Evolutionary conservation across 495 filamentous ascomycete genomes (phyloP).

Genomic region (Sordaria brevicollis): DNA sequence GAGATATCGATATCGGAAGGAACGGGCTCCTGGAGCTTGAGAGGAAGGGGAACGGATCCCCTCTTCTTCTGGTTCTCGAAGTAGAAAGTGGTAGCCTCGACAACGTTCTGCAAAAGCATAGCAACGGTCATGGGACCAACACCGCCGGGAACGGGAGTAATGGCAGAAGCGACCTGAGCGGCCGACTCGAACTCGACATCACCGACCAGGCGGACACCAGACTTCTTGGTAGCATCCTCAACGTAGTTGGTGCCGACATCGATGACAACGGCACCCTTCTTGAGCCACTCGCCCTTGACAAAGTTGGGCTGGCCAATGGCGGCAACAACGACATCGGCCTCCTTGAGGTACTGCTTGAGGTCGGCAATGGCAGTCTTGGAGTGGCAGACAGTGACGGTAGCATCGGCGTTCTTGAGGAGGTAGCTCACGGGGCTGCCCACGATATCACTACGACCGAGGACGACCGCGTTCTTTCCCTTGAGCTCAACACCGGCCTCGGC

Average conservation of each 20-base stretch:
- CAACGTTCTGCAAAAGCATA: constrained; percentile 91
- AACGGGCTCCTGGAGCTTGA: constrained; percentile 65
- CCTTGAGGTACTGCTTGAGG: constrained; percentile 62
- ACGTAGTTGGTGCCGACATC: constrained; percentile 98
- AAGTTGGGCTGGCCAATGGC: constrained; percentile 84
- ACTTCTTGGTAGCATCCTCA: constrained; percentile 87
- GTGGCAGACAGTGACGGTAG: constrained; percentile 94
- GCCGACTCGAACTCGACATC: constrained; percentile 91
- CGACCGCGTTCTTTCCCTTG: constrained; percentile 85
- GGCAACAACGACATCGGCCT: constrained; percentile 80
- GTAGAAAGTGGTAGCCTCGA: constrained; percentile 67
- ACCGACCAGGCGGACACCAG: constrained; percentile 84
- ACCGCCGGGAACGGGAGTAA: constrained; percentile 93
- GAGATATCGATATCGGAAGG: constrained; percentile 94
- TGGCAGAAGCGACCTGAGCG: constrained; percentile 78
- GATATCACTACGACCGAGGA: constrained; percentile 91
- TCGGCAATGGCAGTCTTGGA: constrained; percentile 67
- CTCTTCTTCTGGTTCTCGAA: constrained; percentile 74
- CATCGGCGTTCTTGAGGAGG: constrained; percentile 86
- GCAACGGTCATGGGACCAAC: constrained; percentile 98
- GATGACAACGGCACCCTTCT: constrained; percentile 87
- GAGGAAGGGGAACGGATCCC: constrained; percentile 63
- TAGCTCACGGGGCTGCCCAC: constrained; percentile 96
- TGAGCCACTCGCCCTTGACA: constrained; percentile 91
- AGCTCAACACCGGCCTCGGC: constrained; percentile 73